A percentile compares a stretch with the other conserved stretches of the same genome.
phyloP scores from a whole-genome alignment of 371 early-diverging fungal species.

The Mortierella sp. region DNA sequence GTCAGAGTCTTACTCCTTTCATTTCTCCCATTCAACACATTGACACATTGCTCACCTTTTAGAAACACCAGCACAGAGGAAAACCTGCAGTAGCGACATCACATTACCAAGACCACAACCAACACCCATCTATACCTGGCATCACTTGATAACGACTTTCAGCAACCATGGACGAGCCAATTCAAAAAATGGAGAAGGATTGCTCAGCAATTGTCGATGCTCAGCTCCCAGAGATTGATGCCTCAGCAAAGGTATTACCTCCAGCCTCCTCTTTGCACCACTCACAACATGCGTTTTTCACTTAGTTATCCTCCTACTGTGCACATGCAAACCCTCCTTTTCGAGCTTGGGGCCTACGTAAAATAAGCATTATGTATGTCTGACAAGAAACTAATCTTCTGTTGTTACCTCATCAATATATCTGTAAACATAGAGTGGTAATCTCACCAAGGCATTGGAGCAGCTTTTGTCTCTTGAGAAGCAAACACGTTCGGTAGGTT shows the following conservation, averaged over 20 bases:
- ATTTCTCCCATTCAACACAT: background rate
- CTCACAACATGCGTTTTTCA: background rate
- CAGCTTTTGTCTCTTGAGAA: slow-evolving; percentile 86
- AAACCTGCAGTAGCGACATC: background rate
- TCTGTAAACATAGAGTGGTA: slow-evolving; percentile 68
- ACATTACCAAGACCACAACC: background rate
- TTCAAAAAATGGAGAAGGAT: slow-evolving; percentile 94
- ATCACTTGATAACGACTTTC: background rate
- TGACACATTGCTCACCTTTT: background rate
- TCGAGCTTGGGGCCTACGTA: too few relatives aligned
- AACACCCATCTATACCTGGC: background rate
- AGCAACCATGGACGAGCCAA: slow-evolving; percentile 65
- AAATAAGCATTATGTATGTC: too few relatives aligned
- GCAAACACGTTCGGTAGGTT: slow-evolving; percentile 89
- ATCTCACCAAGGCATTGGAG: slow-evolving; percentile 87
- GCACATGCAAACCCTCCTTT: background rate
- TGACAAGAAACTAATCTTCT: too few relatives aligned
- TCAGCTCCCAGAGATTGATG: slow-evolving; percentile 84
- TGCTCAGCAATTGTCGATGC: slow-evolving; percentile 85
- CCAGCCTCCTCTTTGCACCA: background rate
- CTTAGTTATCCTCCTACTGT: background rate
- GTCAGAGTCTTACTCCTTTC: background rate
- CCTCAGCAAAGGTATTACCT: slow-evolving; percentile 70
- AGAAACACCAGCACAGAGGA: background rate
- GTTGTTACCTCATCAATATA: background rate